Base-by-base conservation (phyloP, 495 filamentous ascomycete genomes). In the Cercophora sp. region DNA sequence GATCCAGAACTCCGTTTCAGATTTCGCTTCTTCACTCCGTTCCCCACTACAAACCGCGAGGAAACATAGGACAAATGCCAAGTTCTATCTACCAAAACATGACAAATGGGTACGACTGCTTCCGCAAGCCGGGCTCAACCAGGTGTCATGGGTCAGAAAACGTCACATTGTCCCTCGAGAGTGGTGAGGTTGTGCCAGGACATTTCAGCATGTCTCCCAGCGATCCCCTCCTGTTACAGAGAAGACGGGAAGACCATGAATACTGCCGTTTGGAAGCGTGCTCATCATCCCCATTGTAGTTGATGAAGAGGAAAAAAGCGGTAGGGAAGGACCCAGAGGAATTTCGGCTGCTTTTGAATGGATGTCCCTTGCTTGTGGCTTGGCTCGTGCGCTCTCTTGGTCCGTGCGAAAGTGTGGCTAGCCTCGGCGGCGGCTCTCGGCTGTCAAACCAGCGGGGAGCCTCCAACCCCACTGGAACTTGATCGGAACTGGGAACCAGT, bases 251-350 rank as follows among this genome's bases (percentile, higher is more conserved):
- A 61, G 62, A 64, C 63, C 51, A 13, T 59, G 51, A 56, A 64
- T 70, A 44, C 34, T 68, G 66, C 51, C 46, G 53, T 63, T 58
- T 61, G 59, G 63, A 45, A 73, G 69, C 71, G 65, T 63, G 67
- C 76, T 81, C 79, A 73, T 81, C 77, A 78, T 59, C 48, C 71
- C 75, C 72, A 74, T 71, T 79, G 62, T 81, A 80, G 79, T 82
- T 81, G 77, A 74, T 61, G 71, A 52, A 57, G 62, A 71, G 65
- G 59, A 59, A 65, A 70, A 61, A 50, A 62, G 68, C 54, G 60
- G 24, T 40, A 52, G 52, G 49, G 49, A 41, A 55, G 65, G 50
- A 36, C 45, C 36, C 29, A 48, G 22, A 57, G 48, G 42, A 50
- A 57, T 51, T 31, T 20, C 26, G 37, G 1, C 47, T 22, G 23